Conservation (phyloP, 2,329 filamentous ascomycete species). For the Fonsecaea multimorphosa region DNA sequence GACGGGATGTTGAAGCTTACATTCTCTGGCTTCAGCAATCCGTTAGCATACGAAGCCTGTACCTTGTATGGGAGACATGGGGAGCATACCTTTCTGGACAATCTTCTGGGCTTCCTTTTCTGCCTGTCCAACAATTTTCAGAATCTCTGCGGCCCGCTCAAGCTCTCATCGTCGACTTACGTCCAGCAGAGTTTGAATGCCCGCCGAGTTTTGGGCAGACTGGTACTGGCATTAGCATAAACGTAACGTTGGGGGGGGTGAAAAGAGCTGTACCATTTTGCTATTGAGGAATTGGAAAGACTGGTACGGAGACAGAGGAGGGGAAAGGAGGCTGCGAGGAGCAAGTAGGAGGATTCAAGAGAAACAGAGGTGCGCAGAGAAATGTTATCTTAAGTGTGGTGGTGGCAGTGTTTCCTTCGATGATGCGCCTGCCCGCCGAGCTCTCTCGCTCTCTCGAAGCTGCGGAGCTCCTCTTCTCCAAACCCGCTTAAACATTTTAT, state of each 20-base stretch:
- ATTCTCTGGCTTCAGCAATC: constrained; percentile 75
- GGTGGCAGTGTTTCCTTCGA: constrained; percentile 4
- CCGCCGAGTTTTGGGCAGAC: constrained; percentile 98
- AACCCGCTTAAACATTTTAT: constrained; percentile 23
- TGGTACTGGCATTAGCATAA: constrained; percentile 53
- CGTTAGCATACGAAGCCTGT: constrained; percentile 42
- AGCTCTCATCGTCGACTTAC: constrained; percentile 61
- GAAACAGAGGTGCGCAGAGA: not conserved
- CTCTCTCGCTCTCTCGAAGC: constrained; percentile 27
- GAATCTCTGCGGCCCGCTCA: constrained; percentile 24
- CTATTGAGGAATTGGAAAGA: not conserved
- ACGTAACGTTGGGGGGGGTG: not conserved
- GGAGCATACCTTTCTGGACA: constrained; percentile 80
- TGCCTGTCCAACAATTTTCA: constrained; percentile 64
- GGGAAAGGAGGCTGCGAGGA: not conserved
- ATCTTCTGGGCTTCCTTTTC: constrained; percentile 99
- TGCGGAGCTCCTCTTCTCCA: constrained; percentile 26
- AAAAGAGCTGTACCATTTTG: constrained; percentile 39
- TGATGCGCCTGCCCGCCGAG: constrained; percentile 26
- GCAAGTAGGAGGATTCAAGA: not conserved
- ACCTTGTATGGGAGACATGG: not conserved
- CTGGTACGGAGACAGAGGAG: not conserved
- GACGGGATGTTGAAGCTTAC: constrained; percentile 56
- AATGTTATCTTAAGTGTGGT: not conserved
- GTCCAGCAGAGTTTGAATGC: constrained; percentile 98